Evolutionary conservation across 2,329 filamentous ascomycete genomes (phyloP).

Genomic region (Penicillium hordei): DNA sequence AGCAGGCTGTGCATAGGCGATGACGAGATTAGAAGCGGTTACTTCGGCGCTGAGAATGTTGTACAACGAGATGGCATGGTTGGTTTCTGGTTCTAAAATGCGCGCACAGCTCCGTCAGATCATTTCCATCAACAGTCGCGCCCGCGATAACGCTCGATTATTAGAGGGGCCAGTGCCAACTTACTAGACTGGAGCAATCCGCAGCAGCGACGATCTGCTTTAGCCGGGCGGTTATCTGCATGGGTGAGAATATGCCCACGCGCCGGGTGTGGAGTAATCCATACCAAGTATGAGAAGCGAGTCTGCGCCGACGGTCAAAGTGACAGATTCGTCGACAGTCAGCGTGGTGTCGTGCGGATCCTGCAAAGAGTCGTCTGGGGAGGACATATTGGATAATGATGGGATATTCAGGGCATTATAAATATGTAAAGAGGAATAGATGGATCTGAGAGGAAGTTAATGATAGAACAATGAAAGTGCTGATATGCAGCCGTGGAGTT

Average conservation of each 20-base stretch:
- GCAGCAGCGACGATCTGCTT: conserved; percentile 55
- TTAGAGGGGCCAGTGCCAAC: conserved; percentile 13
- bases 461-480: conserved; percentile 8
- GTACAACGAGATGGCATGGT: conserved; percentile 69
- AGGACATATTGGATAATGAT: conserved; percentile 23
- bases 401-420: conserved; percentile 13
- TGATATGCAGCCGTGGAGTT: conserved; percentile 15
- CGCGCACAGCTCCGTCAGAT: conserved; percentile 4
- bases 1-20: conserved; percentile 68
- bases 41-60: conserved; percentile 81
- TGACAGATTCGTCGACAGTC: conserved; percentile 57
- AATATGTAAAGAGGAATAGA: conserved; percentile 3
- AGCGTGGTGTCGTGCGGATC: conserved; percentile 48
- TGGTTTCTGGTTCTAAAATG: conserved; percentile 44
- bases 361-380: conserved; percentile 27
- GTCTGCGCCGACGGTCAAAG: conserved; percentile 61
- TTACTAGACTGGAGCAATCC: conserved; percentile 53
- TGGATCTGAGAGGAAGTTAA: conserved; percentile 7
- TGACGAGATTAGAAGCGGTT: conserved; percentile 59
- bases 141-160: conserved; percentile 13
- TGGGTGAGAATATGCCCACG: conserved; percentile 1
- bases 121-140: conserved; percentile 2
- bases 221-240: conserved; percentile 55
- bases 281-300: conserved; percentile 60
- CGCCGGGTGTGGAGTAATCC: conserved; percentile 11